Base-by-base conservation (phyloP, 345 rosid genomes). In the Dipteronia dyeriana region DNA sequence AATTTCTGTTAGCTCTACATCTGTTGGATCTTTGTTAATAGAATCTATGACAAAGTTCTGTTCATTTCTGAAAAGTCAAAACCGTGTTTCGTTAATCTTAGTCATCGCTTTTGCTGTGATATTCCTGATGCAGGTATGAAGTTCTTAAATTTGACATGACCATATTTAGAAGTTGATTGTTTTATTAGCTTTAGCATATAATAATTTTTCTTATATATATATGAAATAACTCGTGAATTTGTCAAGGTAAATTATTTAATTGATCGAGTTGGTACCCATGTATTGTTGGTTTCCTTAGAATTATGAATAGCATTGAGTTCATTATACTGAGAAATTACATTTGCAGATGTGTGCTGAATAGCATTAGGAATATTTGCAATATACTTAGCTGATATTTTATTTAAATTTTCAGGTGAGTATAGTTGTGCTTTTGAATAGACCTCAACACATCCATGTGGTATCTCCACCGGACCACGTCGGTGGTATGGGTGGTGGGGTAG, bases 41-140 rank as follows among this genome's bases (percentile, higher is more conserved):
- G 92, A 84, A 86, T 75, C 74, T 41, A 23, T 68, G 68, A 56
- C 68, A 68, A 91, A 79, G 75, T 72, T 84, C 70, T 83, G 68
- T 63, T 79, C 91, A 6, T 85, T 77, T 70, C 57, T 91, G 73
- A 86, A 74, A 75, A 85, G 85, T 53, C 95, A 87, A 72, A 86
- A 91, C 79, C 85, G 83, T 71, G 74, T 88, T 82, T 84, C 90
- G 61, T 87, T 85, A 56, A 84, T 91, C 68, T 77, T 91, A 70
- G 85, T 79, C 38, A 75, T 89, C 68, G 94, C 91, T 12, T 92
- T 94, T 81, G 84, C 79, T 2, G 91, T 92, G 83, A 88, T 94
- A 78, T 75, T 92, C 84, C 90, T 90, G 82, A 90, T 96, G 97
- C 98, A 96, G 97, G 97, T 96, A 86, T n/a, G 77, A 10, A 23